phyloP scores from a whole-genome alignment of 2,329 filamentous ascomycete species.

The Stromatinia cepivora region DNA sequence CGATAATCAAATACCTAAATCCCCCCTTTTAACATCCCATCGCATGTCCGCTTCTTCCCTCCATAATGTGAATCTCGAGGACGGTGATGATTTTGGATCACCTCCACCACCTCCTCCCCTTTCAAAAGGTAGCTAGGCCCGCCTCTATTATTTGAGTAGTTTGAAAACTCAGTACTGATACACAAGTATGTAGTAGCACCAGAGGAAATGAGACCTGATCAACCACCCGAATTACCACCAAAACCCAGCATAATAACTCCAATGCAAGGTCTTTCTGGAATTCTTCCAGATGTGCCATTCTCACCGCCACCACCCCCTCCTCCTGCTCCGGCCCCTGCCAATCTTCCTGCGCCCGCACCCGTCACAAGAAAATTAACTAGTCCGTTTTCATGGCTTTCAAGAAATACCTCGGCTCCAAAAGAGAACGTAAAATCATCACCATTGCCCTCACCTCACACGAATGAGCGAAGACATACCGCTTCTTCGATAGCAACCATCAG shows the following conservation, averaged over 20 bases:
- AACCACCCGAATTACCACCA: conserved; percentile 29
- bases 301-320: conserved; percentile 52
- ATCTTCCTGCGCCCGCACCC: conserved; percentile 34
- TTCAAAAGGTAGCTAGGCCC: conserved; percentile 18
- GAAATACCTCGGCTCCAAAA: conserved; percentile 61
- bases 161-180: conserved; percentile 5
- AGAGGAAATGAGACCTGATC: conserved; percentile 38
- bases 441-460: conserved; percentile 38
- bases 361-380: conserved; percentile 73
- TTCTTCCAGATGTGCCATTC: conserved; percentile 73
- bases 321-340: conserved; percentile 25
- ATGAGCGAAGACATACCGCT: conserved; percentile 68
- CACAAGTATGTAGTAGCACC: conserved; percentile 28
- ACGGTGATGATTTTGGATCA: conserved; percentile 15
- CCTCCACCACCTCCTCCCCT: conserved; percentile 26
- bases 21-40: conserved; percentile 49
- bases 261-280: conserved; percentile 69
- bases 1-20: conserved; percentile 45
- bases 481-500: conserved; percentile 76
- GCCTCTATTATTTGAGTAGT: background rate
- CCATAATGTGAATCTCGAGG: conserved; percentile 64
- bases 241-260: conserved; percentile 43
- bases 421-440: conserved; percentile 57
- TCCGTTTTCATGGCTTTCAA: conserved; percentile 82
- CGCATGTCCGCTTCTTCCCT: conserved; percentile 58